phyloP scores from a whole-genome alignment of 2,329 filamentous ascomycete species.

The Grosmannia serpens region DNA sequence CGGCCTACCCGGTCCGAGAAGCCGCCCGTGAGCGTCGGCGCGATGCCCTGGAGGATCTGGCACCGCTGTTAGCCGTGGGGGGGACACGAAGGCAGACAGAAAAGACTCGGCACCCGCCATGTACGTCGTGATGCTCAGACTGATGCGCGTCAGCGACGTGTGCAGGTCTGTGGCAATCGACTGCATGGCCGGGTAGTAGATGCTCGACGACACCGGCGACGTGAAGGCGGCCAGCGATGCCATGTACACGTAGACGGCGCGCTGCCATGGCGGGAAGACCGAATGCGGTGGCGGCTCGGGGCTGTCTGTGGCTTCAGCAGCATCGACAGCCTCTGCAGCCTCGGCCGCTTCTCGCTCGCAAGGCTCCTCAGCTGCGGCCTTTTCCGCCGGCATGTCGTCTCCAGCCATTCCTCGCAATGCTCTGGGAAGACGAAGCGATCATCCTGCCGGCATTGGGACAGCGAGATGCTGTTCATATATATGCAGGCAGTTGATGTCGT shows the following conservation, averaged over 20 bases:
- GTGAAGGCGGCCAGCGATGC: constrained; percentile 18
- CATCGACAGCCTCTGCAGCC: background rate
- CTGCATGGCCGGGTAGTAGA: constrained; percentile 34
- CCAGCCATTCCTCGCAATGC: background rate
- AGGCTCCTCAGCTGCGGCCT: background rate
- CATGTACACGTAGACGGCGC: constrained; percentile 6
- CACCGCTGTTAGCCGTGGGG: background rate
- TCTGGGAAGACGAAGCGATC: no score
- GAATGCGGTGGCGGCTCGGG: background rate
- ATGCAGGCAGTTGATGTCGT: background rate
- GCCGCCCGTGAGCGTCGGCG: constrained; percentile 38
- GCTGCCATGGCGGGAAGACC: background rate
- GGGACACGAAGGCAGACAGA: background rate
- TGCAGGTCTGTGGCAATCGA: constrained; percentile 27
- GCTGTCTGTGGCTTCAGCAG: background rate
- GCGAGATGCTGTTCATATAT: background rate
- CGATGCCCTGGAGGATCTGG: constrained; percentile 40
- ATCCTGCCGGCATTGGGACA: no score
- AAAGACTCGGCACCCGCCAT: background rate
- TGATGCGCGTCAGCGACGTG: constrained; percentile 22
- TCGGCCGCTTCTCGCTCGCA: no score
- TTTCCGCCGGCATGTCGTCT: background rate
- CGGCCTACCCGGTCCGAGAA: constrained; percentile 36
- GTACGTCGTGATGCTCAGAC: constrained; percentile 29
- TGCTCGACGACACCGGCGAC: constrained; percentile 22